These are phyloP conservation scores for Cytospora chrysosperma DNA, from an alignment of 2,329 filamentous ascomycete species.

Conservation along the genomic window DNA sequence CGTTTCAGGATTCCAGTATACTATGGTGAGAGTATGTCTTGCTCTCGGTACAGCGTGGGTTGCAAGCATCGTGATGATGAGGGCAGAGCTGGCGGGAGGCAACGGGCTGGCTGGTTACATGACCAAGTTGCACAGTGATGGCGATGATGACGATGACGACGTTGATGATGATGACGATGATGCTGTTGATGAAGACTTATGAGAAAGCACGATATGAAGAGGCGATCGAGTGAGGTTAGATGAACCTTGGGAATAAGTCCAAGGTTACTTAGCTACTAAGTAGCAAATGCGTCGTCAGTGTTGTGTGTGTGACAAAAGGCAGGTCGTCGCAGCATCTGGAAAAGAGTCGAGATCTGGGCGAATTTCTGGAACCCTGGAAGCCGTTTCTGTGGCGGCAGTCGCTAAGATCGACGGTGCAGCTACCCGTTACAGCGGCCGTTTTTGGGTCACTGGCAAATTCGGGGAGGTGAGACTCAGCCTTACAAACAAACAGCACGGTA, in stretches of 20 bases:
- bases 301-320: not conserved
- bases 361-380: constrained; percentile 1
- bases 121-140: not conserved
- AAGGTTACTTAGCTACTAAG: not conserved
- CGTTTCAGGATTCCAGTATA: not conserved
- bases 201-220: not conserved
- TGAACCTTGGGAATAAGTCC: not conserved
- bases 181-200: not conserved
- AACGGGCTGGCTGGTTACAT: not conserved
- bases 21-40: not conserved
- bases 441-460: not conserved
- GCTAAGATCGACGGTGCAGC: not conserved
- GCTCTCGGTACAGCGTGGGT: too few species aligned
- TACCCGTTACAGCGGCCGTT: not conserved
- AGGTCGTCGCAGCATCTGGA: not conserved
- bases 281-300: not conserved
- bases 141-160: too few species aligned
- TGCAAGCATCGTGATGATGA: not conserved
- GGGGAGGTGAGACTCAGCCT: constrained; percentile 7
- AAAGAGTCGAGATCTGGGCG: not conserved
- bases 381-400: not conserved
- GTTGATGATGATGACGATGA: not conserved
- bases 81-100: not conserved
- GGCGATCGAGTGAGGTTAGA: not conserved
- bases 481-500: constrained; percentile 9